Conservation (phyloP, 148 eudicot species). For the Mesembryanthemum crystallinum region DNA sequence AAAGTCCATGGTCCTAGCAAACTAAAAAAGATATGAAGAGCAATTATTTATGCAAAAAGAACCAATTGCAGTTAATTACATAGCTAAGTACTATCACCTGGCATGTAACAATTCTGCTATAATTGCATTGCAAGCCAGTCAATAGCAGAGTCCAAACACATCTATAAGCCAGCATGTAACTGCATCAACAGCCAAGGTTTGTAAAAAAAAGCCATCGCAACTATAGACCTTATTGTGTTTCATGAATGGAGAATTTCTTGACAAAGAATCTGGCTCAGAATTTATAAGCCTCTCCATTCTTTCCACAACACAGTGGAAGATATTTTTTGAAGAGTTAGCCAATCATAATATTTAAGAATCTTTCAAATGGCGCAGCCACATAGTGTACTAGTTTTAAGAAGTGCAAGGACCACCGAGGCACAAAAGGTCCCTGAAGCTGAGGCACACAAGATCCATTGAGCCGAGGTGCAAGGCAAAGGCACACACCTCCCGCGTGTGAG, state of each 20-base stretch:
- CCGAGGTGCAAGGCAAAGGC: too few species aligned
- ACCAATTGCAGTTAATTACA: not conserved
- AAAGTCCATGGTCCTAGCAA: not conserved
- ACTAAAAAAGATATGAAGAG: not conserved
- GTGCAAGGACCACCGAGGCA: not conserved
- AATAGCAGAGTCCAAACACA: not conserved
- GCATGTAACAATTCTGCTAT: not conserved
- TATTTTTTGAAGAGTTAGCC: not conserved
- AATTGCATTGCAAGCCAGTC: not conserved
- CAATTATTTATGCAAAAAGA: not conserved
- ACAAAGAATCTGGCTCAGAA: not conserved
- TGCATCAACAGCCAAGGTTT: not conserved
- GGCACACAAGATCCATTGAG: too few species aligned
- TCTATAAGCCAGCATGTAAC: not conserved
- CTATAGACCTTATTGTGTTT: not conserved
- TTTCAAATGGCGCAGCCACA: not conserved
- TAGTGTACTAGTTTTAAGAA: too few species aligned
- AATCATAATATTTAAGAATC: not conserved
- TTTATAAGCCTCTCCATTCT: not conserved
- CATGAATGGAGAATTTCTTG: not conserved
- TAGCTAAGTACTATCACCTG: too few species aligned
- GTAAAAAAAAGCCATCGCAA: not conserved
- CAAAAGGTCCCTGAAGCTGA: not conserved
- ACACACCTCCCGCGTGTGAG: too few species aligned
- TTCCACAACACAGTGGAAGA: not conserved